These are phyloP conservation scores for Cercospora berteroae DNA, from an alignment of 2,329 filamentous ascomycete genomes.

Conservation along the genomic window DNA sequence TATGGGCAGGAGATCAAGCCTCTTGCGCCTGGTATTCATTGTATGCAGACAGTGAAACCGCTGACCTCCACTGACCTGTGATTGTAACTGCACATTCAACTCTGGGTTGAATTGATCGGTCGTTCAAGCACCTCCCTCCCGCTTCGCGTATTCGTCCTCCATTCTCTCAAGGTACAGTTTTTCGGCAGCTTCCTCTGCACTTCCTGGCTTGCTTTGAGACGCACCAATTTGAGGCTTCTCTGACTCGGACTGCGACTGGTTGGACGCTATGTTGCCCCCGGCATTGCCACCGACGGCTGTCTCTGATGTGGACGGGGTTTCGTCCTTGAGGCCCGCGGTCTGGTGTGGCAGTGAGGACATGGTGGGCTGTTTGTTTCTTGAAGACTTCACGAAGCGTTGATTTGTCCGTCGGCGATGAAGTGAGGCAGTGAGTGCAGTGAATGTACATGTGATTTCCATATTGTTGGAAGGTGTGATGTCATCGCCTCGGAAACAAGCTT, in stretches of 20 bases:
- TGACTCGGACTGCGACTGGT: conserved; percentile 22
- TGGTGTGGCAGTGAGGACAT: conserved; percentile 27
- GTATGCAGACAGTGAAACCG: too few species aligned
- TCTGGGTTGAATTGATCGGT: too few species aligned
- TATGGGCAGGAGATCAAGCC: neutral
- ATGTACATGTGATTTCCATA: neutral
- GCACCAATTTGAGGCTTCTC: conserved; percentile 28
- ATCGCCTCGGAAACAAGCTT: neutral
- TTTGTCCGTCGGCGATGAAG: neutral
- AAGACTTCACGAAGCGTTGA: neutral
- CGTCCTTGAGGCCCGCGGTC: conserved; percentile 24
- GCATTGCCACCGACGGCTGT: conserved; percentile 27
- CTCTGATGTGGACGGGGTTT: conserved; percentile 32
- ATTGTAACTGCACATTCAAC: too few species aligned
- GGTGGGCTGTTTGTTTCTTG: neutral
- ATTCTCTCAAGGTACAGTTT: conserved; percentile 43
- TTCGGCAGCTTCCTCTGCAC: conserved; percentile 37
- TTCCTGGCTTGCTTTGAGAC: conserved; percentile 31
- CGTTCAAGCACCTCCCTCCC: conserved; percentile 42
- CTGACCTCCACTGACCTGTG: neutral
- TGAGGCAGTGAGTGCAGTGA: neutral
- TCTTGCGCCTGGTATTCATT: too few species aligned
- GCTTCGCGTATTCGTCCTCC: conserved; percentile 47
- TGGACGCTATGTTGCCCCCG: conserved; percentile 24
- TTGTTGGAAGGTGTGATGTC: neutral